These are phyloP conservation scores for Phytopythium aichiense DNA, from an alignment of 352 stramenopile genomes.

Conservation along the genomic window DNA sequence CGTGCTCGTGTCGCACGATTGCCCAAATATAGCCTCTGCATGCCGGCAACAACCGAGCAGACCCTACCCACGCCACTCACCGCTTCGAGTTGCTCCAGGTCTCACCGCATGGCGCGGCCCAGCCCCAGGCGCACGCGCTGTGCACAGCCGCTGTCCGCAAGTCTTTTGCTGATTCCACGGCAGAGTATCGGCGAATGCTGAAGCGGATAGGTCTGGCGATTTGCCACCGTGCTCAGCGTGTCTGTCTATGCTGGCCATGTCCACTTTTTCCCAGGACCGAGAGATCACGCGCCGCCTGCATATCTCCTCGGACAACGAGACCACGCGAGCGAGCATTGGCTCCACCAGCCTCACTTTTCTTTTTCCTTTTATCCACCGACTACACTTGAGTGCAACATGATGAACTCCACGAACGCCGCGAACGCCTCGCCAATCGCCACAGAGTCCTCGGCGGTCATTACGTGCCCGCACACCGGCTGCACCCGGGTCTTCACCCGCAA, in stretches of 20 bases:
- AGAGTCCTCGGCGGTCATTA: constrained; percentile 2
- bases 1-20: not conserved
- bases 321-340: not conserved
- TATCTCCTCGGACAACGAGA: constrained; percentile 1
- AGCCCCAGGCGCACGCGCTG: not conserved
- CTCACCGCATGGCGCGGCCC: not conserved
- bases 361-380: not conserved
- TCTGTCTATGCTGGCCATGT: constrained; percentile 2
- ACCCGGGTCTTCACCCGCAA: constrained; percentile 22
- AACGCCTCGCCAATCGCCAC: not conserved
- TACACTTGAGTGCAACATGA: not conserved
- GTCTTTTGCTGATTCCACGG: not conserved
- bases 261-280: not conserved
- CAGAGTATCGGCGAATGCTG: not conserved
- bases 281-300: not conserved
- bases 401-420: constrained; percentile 4
- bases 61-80: not conserved
- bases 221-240: not conserved
- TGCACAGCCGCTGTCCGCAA: not conserved
- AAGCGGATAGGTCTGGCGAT: not conserved
- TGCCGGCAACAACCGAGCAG: too few species aligned
- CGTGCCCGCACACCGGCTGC: constrained; percentile 18
- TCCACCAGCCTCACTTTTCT: not conserved
- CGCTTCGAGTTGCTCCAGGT: not conserved
- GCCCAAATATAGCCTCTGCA: not conserved